Evolutionary conservation across 148 eudicot species (phyloP).

Genomic region (Talinum fruticosum): DNA sequence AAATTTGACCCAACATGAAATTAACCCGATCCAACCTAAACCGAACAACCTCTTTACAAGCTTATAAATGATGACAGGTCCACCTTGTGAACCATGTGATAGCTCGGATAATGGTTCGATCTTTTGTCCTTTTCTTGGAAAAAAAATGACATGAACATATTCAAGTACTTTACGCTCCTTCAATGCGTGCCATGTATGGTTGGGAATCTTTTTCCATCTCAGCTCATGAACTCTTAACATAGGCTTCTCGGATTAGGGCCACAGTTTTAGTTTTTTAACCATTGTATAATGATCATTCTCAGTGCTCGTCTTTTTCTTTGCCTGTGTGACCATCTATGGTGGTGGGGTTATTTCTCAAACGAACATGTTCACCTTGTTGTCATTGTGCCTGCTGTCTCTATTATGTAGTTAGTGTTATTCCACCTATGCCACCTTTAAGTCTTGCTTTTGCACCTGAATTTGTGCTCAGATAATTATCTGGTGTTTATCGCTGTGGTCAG

Average conservation of each 20-base stretch:
- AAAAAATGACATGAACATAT: background rate
- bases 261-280: background rate
- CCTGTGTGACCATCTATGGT: background rate
- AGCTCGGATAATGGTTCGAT: background rate
- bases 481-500: background rate
- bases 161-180: background rate
- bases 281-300: background rate
- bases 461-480: background rate
- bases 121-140: background rate
- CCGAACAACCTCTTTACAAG: background rate
- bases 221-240: background rate
- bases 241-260: background rate
- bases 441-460: background rate
- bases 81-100: background rate
- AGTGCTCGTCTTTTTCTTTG: background rate
- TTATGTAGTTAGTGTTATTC: background rate
- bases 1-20: background rate
- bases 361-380: background rate
- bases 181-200: background rate
- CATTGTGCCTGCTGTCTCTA: background rate
- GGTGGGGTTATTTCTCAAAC: background rate
- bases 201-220: background rate
- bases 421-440: background rate
- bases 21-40: background rate
- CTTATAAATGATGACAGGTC: background rate